Evolutionary conservation across 169 alveolate genomes (phyloP), one percentile per base, ranked within the genome.

Genomic region (Eimeria brunetti): DNA sequence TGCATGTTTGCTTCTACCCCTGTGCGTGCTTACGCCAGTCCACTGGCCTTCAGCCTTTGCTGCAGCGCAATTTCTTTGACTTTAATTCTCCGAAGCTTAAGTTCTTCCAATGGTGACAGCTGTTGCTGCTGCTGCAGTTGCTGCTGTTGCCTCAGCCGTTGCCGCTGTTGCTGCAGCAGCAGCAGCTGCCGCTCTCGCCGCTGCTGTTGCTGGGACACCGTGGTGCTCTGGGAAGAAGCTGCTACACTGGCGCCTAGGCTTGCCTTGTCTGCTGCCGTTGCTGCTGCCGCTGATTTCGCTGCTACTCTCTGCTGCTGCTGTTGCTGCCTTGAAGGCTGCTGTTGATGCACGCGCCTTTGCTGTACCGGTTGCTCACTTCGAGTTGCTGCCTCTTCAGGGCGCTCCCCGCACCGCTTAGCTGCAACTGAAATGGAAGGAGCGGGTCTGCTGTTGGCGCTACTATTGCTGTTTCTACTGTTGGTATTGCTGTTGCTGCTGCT

Each of bases 111-210:
- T 12, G 91, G 91, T 22, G 91, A 30, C 24, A 84, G 80, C 46
- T 84, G 91, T 62, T 84, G 91, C 91, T 84, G 80, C 78, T 84
- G 91, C 91, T 58, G 91, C 62, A 58, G 62, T 30, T 36, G 91
- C 60, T 58, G 91, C 60, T 56, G 91, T 36, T 84, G 91, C 71
- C 91, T 24, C 91, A 84, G 46, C 73, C 91, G 78, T 69, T 84
- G 91, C 60, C 78, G 64, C 78, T 84, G 91, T 60, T 84, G 91
- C 91, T 58, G 78, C 62, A 84, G 78, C 91, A 84, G 78, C 78
- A 84, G 80, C 80, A 46, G 91, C 46, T 58, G 71, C 90, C 64
- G 90, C 30, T 58, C 53, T 58, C 73, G 90, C 71, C 64, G 51
- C 75, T 83, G 73, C 71, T 83, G 90, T 36, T 83, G 90, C 71